phyloP scores from a whole-genome alignment of 1,284 basidiomycete species.

The Xanthoconium separans region DNA sequence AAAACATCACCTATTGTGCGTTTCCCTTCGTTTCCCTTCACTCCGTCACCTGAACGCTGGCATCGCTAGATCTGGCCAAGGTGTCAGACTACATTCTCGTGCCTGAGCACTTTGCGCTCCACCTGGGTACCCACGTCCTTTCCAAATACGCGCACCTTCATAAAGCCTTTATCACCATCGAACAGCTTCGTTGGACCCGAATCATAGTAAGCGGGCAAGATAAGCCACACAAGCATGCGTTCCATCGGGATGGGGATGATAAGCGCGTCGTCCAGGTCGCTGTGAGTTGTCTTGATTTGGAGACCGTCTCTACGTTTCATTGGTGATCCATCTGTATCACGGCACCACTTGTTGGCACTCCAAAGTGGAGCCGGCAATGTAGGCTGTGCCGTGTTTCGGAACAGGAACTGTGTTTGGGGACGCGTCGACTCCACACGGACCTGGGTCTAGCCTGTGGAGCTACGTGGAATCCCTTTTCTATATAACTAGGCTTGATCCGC shows the following conservation, averaged over 20 bases:
- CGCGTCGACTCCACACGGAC: conserved; percentile 19
- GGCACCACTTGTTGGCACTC: conserved; percentile 3
- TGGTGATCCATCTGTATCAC: conserved; percentile 7
- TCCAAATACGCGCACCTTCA: conserved; percentile 80
- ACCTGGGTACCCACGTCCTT: conserved; percentile 83
- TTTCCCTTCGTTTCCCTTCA: conserved; percentile 2
- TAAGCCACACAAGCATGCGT: conserved; percentile 76
- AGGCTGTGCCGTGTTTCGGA: conserved; percentile 10
- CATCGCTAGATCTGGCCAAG: conserved; percentile 78
- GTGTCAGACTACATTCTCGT: conserved; percentile 80
- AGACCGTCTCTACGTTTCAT: neutral
- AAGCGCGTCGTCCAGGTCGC: conserved; percentile 71
- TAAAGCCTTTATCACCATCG: conserved; percentile 75
- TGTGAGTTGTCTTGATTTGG: conserved; percentile 38
- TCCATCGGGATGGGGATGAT: conserved; percentile 89
- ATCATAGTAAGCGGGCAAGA: conserved; percentile 55
- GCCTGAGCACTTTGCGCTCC: conserved; percentile 85
- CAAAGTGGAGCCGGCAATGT: conserved; percentile 22
- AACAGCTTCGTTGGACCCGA: conserved; percentile 85
- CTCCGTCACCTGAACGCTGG: neutral
- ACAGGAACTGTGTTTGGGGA: neutral
- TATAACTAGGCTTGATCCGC: conserved; percentile 12
- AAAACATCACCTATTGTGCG: conserved; percentile 90
- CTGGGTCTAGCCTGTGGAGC: conserved; percentile 27
- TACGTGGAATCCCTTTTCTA: neutral